phyloP scores from a whole-genome alignment of 169 alveolate species.

The Blepharisma undulans region DNA sequence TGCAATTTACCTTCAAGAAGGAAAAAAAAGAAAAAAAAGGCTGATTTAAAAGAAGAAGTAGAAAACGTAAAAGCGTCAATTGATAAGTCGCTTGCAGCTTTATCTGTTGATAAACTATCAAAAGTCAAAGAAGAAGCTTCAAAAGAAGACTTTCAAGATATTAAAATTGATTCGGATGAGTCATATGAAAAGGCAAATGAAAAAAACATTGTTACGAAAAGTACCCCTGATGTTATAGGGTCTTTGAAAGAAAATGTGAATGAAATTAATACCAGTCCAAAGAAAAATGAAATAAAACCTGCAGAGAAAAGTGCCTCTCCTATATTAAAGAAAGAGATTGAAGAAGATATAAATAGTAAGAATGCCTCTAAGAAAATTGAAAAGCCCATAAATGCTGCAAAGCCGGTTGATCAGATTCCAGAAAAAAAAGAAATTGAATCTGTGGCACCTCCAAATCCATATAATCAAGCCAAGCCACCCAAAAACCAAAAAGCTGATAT shows the following conservation, averaged over 20 bases:
- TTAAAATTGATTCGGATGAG: background rate
- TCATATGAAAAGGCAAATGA: background rate
- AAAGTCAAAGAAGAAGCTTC: background rate
- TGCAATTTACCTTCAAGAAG: background rate
- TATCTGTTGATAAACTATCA: background rate
- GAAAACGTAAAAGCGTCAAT: background rate
- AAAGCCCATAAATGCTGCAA: background rate
- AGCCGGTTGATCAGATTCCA: background rate
- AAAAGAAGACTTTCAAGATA: background rate
- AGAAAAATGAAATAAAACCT: background rate
- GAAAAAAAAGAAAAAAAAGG: constrained; percentile 1
- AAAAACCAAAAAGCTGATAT: background rate
- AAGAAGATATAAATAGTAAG: background rate
- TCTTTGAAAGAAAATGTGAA: background rate
- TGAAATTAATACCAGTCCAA: background rate
- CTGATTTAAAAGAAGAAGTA: background rate
- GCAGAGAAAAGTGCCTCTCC: background rate
- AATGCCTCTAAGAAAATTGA: background rate
- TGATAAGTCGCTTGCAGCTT: background rate
- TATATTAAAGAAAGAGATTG: background rate
- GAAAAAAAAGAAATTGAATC: background rate
- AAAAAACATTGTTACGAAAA: background rate
- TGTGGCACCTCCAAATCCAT: background rate
- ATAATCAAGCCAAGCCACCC: background rate
- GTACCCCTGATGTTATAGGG: background rate